Evolutionary conservation across 768 basidiomycete genomes (phyloP), one percentile per base, ranked within the genome.

Genomic region (Mrakia gelida): DNA sequence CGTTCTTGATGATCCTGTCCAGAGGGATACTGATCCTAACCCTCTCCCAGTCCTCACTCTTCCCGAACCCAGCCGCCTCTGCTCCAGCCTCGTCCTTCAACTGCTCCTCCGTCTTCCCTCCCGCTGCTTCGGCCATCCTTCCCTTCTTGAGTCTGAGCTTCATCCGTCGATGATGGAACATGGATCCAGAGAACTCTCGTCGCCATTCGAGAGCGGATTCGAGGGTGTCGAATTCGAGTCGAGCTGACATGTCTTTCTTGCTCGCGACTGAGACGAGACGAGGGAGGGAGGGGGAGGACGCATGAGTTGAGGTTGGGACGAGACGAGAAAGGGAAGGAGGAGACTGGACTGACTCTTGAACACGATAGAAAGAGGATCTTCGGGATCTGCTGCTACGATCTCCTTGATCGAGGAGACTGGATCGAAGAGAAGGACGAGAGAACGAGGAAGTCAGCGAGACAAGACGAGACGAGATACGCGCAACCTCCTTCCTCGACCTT

Each of bases 131-230:
- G 18, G 67, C 18, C 38, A 41, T 23, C 26, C 67, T 38, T 70
- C 38, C 67, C 59, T 28, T 62, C 52, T 21, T 28, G 32, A 54
- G 54, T 26, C 45, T 54, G 2, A 75, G 67, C 13, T 61, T 74
- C 70, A 71, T 38, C 15, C 28, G 41, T 0, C 75, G 49, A 32
- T 45, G 16, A 41, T 23, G 41, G 23, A 72, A 76, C 4, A n/a
- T 78, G 83, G 32, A 73, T 86, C 88, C 87, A 62, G 82, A 82
- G 6, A 90, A 41, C 80, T 89, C 89, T 71, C 85, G 83, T 56
- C 86, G 83, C 88, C 89, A 89, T 23, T 86, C 87, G 43, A 83
- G 80, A 15, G 88, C 86, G 18, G 88, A 86, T 81, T 89, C 90
- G 77, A 87, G 85, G 0, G 89, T 91, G 80, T 90, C 90, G 74